These are phyloP conservation scores for Mitragyna speciosa DNA, from an alignment of 257 asterid genomes.

Conservation along the genomic window DNA sequence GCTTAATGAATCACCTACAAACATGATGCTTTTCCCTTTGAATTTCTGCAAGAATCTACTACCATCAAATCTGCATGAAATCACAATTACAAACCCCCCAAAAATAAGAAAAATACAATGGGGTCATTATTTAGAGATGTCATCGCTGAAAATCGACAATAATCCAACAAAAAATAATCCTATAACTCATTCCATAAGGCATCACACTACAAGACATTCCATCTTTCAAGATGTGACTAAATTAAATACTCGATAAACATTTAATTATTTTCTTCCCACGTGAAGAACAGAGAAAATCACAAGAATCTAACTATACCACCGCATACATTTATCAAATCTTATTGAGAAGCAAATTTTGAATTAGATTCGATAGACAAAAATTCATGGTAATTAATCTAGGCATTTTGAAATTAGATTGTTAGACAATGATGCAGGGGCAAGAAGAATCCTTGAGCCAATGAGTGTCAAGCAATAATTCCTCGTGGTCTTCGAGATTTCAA, in stretches of 20 bases:
- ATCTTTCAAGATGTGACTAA: not conserved
- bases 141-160: too few species aligned
- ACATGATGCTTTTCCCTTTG: constrained; percentile 62
- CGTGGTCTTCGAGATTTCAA: not conserved
- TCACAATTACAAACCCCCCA: not conserved
- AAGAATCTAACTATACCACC: not conserved
- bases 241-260: not conserved
- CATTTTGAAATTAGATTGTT: not conserved
- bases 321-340: not conserved
- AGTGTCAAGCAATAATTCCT: not conserved
- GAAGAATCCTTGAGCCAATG: not conserved
- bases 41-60: constrained; percentile 37
- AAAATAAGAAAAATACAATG: not conserved
- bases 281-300: not conserved
- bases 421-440: too few species aligned
- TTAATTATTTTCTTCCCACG: not conserved
- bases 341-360: not conserved
- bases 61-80: constrained; percentile 44
- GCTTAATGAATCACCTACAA: constrained; percentile 64
- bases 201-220: not conserved
- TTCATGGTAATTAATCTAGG: not conserved
- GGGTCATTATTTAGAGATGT: too few species aligned
- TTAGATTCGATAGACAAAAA: not conserved
- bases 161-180: too few species aligned
- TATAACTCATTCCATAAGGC: too few species aligned